Base-by-base conservation (phyloP, 2,329 filamentous ascomycete species). In the Talaromyces islandicus region DNA sequence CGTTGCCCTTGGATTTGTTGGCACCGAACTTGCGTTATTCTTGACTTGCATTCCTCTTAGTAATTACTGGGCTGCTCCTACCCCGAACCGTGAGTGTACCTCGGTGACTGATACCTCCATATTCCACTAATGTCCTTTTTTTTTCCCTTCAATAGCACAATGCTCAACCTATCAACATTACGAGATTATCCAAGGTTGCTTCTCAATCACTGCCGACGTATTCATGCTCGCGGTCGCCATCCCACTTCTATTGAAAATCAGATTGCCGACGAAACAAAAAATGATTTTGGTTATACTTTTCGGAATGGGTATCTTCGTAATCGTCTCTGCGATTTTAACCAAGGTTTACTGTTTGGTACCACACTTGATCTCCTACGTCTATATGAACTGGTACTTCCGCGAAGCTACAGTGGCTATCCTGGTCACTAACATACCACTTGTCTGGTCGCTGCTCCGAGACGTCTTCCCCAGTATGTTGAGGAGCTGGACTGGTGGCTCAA, bases 61-160 rank as follows among this genome's bases (percentile, higher is more conserved):
- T 5, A 70, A 80, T 55, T 83, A 83, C 63, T 83, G 78, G 78
- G 80, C 80, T 4, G 75, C 82, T 7, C 80, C 80, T n/a, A 71
- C 71, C 4, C 63, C 65, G 1, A 70, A 77, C 60, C 62, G 71
- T 74, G 60, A 64, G 70, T 64, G 4, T 21, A 14, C 29, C 17
- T 21, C 1, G n/a, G n/a, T n/a, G 14, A 24, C 14, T n/a, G 3
- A 27, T 29, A 11, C 25, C 29, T 3, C 25, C 19, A 50, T 12
- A 25, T 9, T 4, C 7, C 6, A 19, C 48, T 52, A 21, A 52
- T 11, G 9, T 14, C 6, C 6, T 46, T 46, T 24, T 46, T 24
- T 4, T 24, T 54, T 48, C 35, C n/a, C n/a, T n/a, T 11, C 25
- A 19, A 14, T 19, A 72, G 71, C 68, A 25, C 76, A 79, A 72